Evolutionary conservation across 768 basidiomycete genomes (phyloP).

Genomic region (Suillus placidus): DNA sequence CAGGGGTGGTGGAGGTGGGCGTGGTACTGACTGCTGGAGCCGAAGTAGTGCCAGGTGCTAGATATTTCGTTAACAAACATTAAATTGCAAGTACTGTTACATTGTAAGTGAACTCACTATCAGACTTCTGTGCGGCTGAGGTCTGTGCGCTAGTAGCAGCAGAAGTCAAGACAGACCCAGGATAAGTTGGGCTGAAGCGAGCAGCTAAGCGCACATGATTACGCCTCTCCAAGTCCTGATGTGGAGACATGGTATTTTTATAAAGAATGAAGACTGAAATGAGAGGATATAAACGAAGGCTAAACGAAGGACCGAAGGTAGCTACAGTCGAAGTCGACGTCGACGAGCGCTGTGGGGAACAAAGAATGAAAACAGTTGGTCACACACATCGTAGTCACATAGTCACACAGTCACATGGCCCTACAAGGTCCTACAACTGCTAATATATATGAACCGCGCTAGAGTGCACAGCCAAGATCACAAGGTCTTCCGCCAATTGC

Average conservation of each 20-base stretch:
- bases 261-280: slow-evolving; percentile 31
- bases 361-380: slow-evolving; percentile 3
- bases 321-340: neutral
- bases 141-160: neutral
- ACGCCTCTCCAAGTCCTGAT: slow-evolving; percentile 20
- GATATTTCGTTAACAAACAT: slow-evolving; percentile 8
- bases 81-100: slow-evolving; percentile 9
- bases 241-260: slow-evolving; percentile 15
- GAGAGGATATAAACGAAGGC: neutral
- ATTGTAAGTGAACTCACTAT: neutral
- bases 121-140: neutral
- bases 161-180: neutral
- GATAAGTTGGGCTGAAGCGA: slow-evolving; percentile 14
- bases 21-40: slow-evolving; percentile 18
- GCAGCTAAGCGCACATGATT: slow-evolving; percentile 14
- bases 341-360: slow-evolving; percentile 7
- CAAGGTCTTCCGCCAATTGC: neutral
- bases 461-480: no score
- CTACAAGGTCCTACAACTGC: no score
- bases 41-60: neutral
- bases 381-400: neutral
- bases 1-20: slow-evolving; percentile 20
- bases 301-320: neutral
- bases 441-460: no score
- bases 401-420: neutral